Evolutionary conservation across 306 rosid species (phyloP), one percentile per base, ranked within the genome.

Genomic region (Prunus mira): DNA sequence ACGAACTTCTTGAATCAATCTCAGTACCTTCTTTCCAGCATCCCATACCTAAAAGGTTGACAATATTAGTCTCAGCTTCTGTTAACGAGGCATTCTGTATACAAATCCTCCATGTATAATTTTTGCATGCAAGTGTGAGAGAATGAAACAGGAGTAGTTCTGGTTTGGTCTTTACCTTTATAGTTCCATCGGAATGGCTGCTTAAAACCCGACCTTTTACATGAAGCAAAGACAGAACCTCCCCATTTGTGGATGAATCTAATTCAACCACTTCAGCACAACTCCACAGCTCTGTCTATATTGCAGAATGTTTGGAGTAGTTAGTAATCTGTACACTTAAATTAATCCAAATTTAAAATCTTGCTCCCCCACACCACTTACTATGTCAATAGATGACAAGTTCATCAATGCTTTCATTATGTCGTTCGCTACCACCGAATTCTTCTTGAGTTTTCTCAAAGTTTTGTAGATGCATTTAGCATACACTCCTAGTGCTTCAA

Each of bases 181-280:
- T 86, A 76, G 91, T 90, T 85, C 98, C 98, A 80, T 94, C 98
- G 43, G 96, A 87, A 88, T 94, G 97, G 81, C 97, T 89, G 84
- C 96, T 92, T 72, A 92, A 62, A 78, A 94, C 82, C 18, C 86
- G 84, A 12, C 96, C 93, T 58, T 90, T 89, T 55, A 88, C 77
- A 85, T 86, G 87, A 73, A 80, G 78, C 90, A 94, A 80, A 84
- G 92, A 85, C 73, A 84, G 80, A 2, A 94, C 97, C 81, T 90
- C 98, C 58, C 96, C 96, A 57, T 90, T 92, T 54, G 88, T 51
- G 82, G 87, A 76, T 72, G 83, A 90, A 66, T 92, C 95, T 77
- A 89, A 69, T 84, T 84, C 93, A 61, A 79, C 90, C 56, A 88
- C 88, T 84, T 94, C 97, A 67, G 82, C 78, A 81, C 91, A 92